A percentile compares a stretch with the other conserved stretches of the same genome.
phyloP scores from a whole-genome alignment of 345 rosid genomes.

The Eucalyptus regnans region DNA sequence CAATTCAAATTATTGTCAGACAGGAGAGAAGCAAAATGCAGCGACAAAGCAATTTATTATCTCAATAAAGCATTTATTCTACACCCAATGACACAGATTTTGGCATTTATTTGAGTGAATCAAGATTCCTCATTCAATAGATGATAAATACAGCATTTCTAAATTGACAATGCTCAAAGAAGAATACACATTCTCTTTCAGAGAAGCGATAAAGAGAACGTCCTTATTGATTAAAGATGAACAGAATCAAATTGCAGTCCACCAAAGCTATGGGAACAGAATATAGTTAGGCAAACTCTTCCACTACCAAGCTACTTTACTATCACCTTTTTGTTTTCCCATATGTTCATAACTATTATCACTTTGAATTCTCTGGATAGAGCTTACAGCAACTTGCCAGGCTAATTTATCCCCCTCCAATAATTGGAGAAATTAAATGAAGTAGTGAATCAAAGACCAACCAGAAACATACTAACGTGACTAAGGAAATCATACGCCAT shows the following conservation, averaged over 20 bases:
- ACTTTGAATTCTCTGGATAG: background rate
- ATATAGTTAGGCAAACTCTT: background rate
- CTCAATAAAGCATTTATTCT: background rate
- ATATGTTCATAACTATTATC: background rate
- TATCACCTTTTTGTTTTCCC: background rate
- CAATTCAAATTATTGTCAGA: background rate
- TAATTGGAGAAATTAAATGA: background rate
- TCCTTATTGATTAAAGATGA: background rate
- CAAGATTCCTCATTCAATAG: background rate
- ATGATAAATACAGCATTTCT: background rate
- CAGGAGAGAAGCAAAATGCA: background rate
- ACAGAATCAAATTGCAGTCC: background rate
- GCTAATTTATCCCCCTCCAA: background rate
- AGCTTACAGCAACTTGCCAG: background rate
- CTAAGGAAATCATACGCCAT: background rate
- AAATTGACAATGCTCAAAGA: background rate
- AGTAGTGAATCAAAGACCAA: background rate
- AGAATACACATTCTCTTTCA: background rate
- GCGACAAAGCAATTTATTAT: background rate
- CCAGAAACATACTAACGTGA: background rate
- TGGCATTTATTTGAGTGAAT: background rate
- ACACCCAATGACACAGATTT: background rate
- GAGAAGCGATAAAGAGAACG: background rate
- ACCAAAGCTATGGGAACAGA: background rate
- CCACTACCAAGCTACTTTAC: background rate